phyloP scores from a whole-genome alignment of 768 basidiomycete genomes.

The Leccinum broughii region DNA sequence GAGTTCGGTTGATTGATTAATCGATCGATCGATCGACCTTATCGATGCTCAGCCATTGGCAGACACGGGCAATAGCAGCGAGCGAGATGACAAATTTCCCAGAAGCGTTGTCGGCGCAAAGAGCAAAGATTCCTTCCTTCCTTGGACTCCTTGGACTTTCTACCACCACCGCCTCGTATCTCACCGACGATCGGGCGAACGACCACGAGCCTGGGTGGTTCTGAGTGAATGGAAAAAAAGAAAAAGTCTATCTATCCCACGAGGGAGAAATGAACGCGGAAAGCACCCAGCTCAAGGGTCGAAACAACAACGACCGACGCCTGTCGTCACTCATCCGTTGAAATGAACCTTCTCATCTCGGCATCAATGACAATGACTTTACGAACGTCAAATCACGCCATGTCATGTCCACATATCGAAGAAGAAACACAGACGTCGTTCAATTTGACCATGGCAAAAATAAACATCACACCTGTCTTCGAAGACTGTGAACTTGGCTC shows the following conservation, averaged over 20 bases:
- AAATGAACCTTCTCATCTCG: neutral
- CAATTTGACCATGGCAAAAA: constrained; percentile 1
- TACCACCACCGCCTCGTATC: neutral
- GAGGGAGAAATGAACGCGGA: neutral
- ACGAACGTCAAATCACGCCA: neutral
- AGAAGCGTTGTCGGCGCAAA: neutral
- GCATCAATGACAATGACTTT: neutral
- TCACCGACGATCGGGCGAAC: neutral
- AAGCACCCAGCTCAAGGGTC: neutral
- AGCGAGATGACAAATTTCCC: neutral
- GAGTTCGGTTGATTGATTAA: neutral
- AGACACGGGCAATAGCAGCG: neutral
- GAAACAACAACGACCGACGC: neutral
- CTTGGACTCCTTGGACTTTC: neutral
- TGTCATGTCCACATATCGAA: neutral
- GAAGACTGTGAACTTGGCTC: neutral
- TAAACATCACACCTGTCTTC: neutral
- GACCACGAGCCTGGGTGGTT: neutral
- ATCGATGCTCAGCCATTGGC: neutral
- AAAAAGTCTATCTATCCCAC: neutral
- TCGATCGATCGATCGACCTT: neutral
- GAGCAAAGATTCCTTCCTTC: neutral
- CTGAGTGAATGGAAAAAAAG: neutral
- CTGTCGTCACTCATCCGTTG: neutral
- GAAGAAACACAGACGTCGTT: constrained; percentile 5